phyloP scores from a whole-genome alignment of 2,329 filamentous ascomycete genomes.

The Pseudogymnoascus sp. region DNA sequence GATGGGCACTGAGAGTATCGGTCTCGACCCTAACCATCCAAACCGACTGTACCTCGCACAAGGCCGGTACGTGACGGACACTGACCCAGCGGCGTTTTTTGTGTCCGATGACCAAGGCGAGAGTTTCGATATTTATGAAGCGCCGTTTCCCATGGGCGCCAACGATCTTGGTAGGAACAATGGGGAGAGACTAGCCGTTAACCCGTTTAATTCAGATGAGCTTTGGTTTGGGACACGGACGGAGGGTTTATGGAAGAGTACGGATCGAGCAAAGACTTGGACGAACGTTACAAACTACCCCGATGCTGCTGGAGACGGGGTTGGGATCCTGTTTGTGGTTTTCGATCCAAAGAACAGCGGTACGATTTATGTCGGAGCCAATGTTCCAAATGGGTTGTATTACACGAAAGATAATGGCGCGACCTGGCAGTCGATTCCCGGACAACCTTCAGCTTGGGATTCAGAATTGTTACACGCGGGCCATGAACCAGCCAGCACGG shows the following conservation, averaged over 20 bases:
- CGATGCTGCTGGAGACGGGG: slow-evolving; percentile 15
- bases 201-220: slow-evolving; percentile 16
- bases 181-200: slow-evolving; percentile 16
- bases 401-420: slow-evolving; percentile 14
- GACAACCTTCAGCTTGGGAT: slow-evolving; percentile 13
- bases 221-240: slow-evolving; percentile 16
- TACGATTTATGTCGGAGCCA: slow-evolving; percentile 17
- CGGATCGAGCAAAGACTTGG: slow-evolving; percentile 16
- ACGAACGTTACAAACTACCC: slow-evolving; percentile 16
- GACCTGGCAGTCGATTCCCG: slow-evolving; percentile 14
- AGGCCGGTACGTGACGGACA: slow-evolving; percentile 14
- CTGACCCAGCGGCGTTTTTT: slow-evolving; percentile 14
- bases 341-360: slow-evolving; percentile 16
- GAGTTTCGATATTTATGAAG: slow-evolving; percentile 16
- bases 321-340: slow-evolving; percentile 16
- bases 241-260: slow-evolving; percentile 16
- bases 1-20: slow-evolving; percentile 17
- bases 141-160: slow-evolving; percentile 17
- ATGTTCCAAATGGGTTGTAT: slow-evolving; percentile 15
- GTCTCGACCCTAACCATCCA: slow-evolving; percentile 14
- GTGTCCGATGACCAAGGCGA: slow-evolving; percentile 16
- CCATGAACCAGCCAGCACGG: slow-evolving; percentile 13
- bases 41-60: slow-evolving; percentile 17
- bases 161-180: slow-evolving; percentile 17
- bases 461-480: slow-evolving; percentile 13